These are phyloP conservation scores for Aspergillus baeticus DNA, from an alignment of 495 filamentous ascomycete species.

Conservation along the genomic window DNA sequence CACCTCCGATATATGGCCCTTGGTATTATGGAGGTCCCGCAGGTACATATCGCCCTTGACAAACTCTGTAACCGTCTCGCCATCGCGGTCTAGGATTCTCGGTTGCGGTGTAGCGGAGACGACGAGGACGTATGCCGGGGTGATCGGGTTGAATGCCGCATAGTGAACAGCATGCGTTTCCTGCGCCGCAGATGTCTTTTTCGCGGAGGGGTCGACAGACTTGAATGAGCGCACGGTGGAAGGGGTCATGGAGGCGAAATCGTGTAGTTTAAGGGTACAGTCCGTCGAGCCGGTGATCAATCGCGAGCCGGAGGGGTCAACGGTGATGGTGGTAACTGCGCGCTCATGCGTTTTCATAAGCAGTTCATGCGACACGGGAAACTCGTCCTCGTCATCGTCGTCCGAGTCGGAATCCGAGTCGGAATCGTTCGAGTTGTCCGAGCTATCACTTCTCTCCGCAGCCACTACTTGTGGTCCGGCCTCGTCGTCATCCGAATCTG, in stretches of 20 bases:
- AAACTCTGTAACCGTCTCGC: slow-evolving; percentile 79
- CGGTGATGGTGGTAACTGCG: slow-evolving; percentile 75
- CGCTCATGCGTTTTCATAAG: slow-evolving; percentile 89
- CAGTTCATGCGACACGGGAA: slow-evolving; percentile 90
- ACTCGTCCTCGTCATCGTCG: slow-evolving; percentile 74
- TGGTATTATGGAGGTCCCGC: slow-evolving; percentile 93
- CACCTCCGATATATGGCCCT: slow-evolving; percentile 90
- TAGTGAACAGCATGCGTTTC: slow-evolving; percentile 88
- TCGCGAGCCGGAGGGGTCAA: slow-evolving; percentile 83
- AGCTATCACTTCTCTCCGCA: slow-evolving; percentile 33
- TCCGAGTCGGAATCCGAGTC: slow-evolving; percentile 51
- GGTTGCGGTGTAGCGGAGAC: slow-evolving; percentile 85
- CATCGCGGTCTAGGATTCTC: slow-evolving; percentile 84
- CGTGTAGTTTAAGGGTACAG: slow-evolving; percentile 87
- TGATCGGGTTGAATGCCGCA: slow-evolving; percentile 80
- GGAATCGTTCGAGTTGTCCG: slow-evolving; percentile 25
- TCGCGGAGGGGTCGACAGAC: slow-evolving; percentile 79
- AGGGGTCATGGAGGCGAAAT: slow-evolving; percentile 93
- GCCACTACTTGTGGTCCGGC: background rate
- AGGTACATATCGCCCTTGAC: slow-evolving; percentile 98
- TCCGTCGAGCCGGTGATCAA: slow-evolving; percentile 88
- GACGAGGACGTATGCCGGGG: slow-evolving; percentile 79
- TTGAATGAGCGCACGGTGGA: slow-evolving; percentile 92
- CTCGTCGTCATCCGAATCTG: slow-evolving; percentile 20
- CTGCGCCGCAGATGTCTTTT: slow-evolving; percentile 67